These are phyloP conservation scores for Ustilago loliicola DNA, from an alignment of 1,284 basidiomycete genomes.

Conservation along the genomic window DNA sequence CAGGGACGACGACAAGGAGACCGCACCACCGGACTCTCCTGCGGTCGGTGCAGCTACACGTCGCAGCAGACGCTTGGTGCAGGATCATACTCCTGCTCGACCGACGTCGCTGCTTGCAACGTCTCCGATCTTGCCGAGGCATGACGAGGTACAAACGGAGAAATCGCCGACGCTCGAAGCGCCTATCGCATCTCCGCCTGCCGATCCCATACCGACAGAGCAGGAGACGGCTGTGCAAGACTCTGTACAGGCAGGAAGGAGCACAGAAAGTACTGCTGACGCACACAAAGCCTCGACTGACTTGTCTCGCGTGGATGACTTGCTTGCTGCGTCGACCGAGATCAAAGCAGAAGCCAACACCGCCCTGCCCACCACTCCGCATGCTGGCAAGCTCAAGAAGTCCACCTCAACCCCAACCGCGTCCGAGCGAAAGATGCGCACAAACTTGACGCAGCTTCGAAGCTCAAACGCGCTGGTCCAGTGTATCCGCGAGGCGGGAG, in stretches of 20 bases:
- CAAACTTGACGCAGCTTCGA: conserved; percentile 42
- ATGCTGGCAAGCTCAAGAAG: conserved; percentile 14
- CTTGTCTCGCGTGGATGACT: conserved; percentile 22
- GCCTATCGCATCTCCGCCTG: background rate
- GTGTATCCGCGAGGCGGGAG: conserved; percentile 43
- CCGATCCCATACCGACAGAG: background rate
- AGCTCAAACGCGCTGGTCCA: conserved; percentile 39
- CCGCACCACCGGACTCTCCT: conserved; percentile 21
- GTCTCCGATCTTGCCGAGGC: conserved; percentile 4
- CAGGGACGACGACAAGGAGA: background rate
- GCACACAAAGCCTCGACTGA: conserved; percentile 2
- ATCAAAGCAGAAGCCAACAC: conserved; percentile 14
- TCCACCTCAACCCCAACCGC: conserved; percentile 19
- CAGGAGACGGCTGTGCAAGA: background rate
- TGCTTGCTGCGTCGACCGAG: conserved; percentile 13
- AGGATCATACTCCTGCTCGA: background rate
- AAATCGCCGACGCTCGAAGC: background rate
- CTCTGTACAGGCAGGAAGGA: background rate
- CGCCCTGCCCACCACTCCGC: conserved; percentile 9
- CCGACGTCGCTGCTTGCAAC: conserved; percentile 25
- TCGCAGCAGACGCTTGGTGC: conserved; percentile 10
- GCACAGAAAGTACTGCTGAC: background rate
- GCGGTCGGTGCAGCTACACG: conserved; percentile 20
- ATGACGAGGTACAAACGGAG: background rate
- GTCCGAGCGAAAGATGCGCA: conserved; percentile 36